Conservation (phyloP, 148 eudicot species). For the Persicaria tinctoria region DNA sequence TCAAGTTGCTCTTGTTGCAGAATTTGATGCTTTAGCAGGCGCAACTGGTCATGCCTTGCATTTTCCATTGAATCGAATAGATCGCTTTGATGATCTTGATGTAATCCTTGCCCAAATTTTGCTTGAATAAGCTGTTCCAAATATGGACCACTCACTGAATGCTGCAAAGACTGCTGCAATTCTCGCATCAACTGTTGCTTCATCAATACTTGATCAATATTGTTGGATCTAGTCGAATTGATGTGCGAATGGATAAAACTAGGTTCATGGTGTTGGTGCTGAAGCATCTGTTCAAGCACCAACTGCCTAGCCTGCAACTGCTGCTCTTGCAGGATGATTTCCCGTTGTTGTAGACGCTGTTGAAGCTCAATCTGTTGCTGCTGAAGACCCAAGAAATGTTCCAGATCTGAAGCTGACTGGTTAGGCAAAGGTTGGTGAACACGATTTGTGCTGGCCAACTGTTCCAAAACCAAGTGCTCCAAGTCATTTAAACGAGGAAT, state of each 20-base stretch:
- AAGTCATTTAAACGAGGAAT: constrained; percentile 46
- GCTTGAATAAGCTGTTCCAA: constrained; percentile 69
- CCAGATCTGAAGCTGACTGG: constrained; percentile 56
- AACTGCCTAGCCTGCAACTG: constrained; percentile 60
- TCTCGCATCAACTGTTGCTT: constrained; percentile 74
- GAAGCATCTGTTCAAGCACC: constrained; percentile 67
- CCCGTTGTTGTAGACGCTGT: constrained; percentile 46
- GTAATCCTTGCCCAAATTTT: constrained; percentile 55
- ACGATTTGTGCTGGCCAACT: constrained; percentile 31
- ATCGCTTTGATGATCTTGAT: constrained; percentile 57
- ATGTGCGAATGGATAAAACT: constrained; percentile 49
- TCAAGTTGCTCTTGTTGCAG: constrained; percentile 71
- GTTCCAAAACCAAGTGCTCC: constrained; percentile 28
- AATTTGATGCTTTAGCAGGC: constrained; percentile 51
- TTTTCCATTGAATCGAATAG: constrained; percentile 56
- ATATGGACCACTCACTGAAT: constrained; percentile 55
- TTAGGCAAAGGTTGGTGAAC: constrained; percentile 51
- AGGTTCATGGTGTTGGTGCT: constrained; percentile 53
- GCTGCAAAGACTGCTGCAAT: constrained; percentile 55
- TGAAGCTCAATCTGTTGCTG: constrained; percentile 38
- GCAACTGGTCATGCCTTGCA: constrained; percentile 63
- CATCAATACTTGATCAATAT: constrained; percentile 47
- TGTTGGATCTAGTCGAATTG: constrained; percentile 45
- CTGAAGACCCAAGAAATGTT: constrained; percentile 73
- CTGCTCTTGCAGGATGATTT: constrained; percentile 59